Base-by-base conservation (phyloP, 225 moss, liverwort and hornwort species). In the Antitrichia curtipendula region DNA sequence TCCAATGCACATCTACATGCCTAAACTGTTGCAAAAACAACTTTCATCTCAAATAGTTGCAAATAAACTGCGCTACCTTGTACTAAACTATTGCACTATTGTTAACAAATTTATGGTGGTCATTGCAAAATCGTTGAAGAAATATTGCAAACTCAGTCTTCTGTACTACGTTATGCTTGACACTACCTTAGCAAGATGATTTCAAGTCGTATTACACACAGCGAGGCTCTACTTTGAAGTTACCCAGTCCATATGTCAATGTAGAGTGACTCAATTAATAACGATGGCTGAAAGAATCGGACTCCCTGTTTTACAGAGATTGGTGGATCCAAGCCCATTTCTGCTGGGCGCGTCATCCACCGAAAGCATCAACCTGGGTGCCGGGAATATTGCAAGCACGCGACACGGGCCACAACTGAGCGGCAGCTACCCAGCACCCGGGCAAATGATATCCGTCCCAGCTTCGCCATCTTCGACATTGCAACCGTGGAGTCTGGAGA, bases 261-360 rank as follows among this genome's bases (percentile, higher is more conserved):
- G 19, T 31, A 59, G 70, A 57, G 43, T 43, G 32, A 71, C 57
- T 83, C 84, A 24, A 53, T 16, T 18, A 32, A 13, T 49, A 23
- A 65, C 57, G 10, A 47, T 68, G 57, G 5, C 69, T 79, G 47
- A 70, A 80, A 59, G 21, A 41, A 28, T 43, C 2, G n/a, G n/a
- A 29, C 68, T 47, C 52, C 16, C 13, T 60, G 83, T 65, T 32
- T 31, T 47, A 22, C 89, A 89, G 90, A 80, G 87, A 38, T 62
- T 80, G 82, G 82, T 84, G 57, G 82, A 91, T 86, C 88, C 83
- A 49, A 82, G 84, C 17, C 83, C 90, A 72, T 82, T 88, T 47
- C 41, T 58, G 41, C 41, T 79, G 32, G 90, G 87, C 59, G 50
- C 60, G 2, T 38, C 85, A 13, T 32, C 77, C 59, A 76, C 87